phyloP scores from a whole-genome alignment of 306 rosid species.

The Trifolium pratense region DNA sequence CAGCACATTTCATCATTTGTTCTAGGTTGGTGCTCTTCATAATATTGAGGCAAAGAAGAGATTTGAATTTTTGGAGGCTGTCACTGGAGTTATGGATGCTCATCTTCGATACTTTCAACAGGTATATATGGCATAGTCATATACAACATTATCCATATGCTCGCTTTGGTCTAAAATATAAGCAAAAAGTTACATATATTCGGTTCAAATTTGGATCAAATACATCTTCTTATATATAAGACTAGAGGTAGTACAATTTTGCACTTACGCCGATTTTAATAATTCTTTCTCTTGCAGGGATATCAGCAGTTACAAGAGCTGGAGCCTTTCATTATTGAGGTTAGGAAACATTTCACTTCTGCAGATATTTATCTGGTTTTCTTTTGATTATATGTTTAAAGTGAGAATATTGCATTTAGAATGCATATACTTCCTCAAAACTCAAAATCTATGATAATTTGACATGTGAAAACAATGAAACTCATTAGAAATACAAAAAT shows the following conservation, averaged over 20 bases:
- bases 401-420: slow-evolving; percentile 2
- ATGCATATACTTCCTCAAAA: slow-evolving; percentile 19
- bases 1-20: slow-evolving; percentile 35
- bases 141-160: not conserved
- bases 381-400: slow-evolving; percentile 8
- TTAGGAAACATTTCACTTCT: slow-evolving; percentile 9
- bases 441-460: slow-evolving; percentile 7
- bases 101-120: slow-evolving; percentile 82
- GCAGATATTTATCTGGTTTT: not conserved
- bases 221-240: not conserved
- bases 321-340: slow-evolving; percentile 63
- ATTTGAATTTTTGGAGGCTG: slow-evolving; percentile 81
- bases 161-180: not conserved
- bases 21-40: slow-evolving; percentile 69
- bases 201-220: not conserved
- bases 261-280: slow-evolving; percentile 19
- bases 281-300: slow-evolving; percentile 47
- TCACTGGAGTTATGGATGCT: slow-evolving; percentile 84
- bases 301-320: slow-evolving; percentile 53
- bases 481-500: no score
- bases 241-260: not conserved
- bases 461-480: no score
- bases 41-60: slow-evolving; percentile 77
- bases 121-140: slow-evolving; percentile 48
- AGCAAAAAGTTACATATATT: not conserved